Conservation (phyloP, 371 early-diverging fungal genomes). For the Mortierella sp. region DNA sequence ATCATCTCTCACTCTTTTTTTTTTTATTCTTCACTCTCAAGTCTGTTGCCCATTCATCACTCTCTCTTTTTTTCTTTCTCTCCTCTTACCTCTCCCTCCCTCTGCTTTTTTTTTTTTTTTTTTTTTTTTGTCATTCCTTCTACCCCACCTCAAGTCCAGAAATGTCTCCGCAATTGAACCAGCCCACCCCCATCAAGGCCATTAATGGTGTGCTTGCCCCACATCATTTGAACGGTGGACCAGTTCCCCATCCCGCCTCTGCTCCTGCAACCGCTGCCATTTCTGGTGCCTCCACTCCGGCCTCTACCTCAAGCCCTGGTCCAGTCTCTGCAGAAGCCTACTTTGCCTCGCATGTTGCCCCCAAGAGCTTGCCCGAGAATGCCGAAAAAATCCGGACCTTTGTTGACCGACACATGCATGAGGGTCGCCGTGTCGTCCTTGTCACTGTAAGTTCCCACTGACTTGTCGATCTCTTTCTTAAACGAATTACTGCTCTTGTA, state of each 20-base stretch:
- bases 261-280: not conserved
- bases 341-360: constrained; percentile 81
- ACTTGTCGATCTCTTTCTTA: not conserved
- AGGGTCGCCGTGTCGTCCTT: constrained; percentile 76
- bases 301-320: constrained; percentile 38
- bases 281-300: constrained; percentile 39
- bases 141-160: constrained; percentile 1
- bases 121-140: not conserved
- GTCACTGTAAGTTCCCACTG: constrained; percentile 77
- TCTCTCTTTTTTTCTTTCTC: not conserved
- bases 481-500: no score
- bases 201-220: constrained; percentile 19
- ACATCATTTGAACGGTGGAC: not conserved
- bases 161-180: constrained; percentile 21
- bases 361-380: constrained; percentile 73
- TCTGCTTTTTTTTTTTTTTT: not conserved
- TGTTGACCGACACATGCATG: constrained; percentile 68
- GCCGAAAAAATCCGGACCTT: constrained; percentile 74
- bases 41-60: not conserved
- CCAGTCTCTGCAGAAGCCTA: constrained; percentile 61
- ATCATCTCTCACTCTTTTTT: not conserved
- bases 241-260: not conserved
- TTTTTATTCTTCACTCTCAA: not conserved
- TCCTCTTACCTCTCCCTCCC: not conserved
- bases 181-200: constrained; percentile 30